These are phyloP conservation scores for Porodaedalea pini DNA, from an alignment of 1,284 basidiomycete species.

Conservation along the genomic window DNA sequence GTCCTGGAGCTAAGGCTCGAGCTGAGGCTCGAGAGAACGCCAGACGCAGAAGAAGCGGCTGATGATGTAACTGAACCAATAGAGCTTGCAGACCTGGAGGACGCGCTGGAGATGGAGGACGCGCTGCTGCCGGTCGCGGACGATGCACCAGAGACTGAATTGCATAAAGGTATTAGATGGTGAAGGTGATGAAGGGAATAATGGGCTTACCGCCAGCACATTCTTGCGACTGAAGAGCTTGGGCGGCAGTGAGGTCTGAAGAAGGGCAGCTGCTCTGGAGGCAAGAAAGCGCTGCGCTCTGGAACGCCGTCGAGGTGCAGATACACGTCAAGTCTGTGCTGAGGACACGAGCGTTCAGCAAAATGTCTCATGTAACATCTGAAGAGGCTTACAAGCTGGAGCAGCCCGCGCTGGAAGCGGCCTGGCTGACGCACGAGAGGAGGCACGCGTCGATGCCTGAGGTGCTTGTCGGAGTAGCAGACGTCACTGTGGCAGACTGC, in stretches of 20 bases:
- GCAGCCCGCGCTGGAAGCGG: slow-evolving; percentile 19
- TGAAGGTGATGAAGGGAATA: background rate
- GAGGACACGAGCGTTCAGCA: background rate
- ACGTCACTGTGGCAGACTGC: slow-evolving; percentile 2
- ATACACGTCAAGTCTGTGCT: slow-evolving; percentile 16
- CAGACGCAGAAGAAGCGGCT: background rate
- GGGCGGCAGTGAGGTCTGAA: slow-evolving; percentile 1
- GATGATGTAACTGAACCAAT: background rate
- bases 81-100: background rate
- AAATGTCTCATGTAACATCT: background rate
- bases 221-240: slow-evolving; percentile 5
- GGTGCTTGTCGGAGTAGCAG: slow-evolving; percentile 12
- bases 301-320: slow-evolving; percentile 15
- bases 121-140: background rate
- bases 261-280: slow-evolving; percentile 13
- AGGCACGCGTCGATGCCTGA: slow-evolving; percentile 16
- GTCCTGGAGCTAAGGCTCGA: background rate
- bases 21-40: background rate
- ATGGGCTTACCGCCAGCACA: slow-evolving; percentile 10
- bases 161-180: background rate
- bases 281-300: slow-evolving; percentile 7
- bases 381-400: slow-evolving; percentile 13
- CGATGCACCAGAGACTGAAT: background rate
- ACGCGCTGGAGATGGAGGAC: background rate
- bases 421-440: slow-evolving; percentile 19